Evolutionary conservation across 495 filamentous ascomycete species (phyloP).

Genomic region (Friedmanniomyces simplex): DNA sequence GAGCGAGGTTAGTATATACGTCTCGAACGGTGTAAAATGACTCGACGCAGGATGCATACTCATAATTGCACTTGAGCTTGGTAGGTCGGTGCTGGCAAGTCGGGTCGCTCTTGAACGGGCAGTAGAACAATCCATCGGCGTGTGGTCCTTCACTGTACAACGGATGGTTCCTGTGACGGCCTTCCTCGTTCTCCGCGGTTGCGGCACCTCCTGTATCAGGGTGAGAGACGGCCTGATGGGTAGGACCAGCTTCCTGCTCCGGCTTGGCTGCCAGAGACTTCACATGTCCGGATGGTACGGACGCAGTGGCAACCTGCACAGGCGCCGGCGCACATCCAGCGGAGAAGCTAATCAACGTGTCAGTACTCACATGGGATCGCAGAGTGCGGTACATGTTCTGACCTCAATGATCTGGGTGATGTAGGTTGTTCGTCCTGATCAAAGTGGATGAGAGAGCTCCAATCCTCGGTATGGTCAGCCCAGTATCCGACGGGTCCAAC

Average conservation of each 20-base stretch:
- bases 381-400: neutral
- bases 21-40: neutral
- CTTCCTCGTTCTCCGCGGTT: constrained; percentile 15
- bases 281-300: neutral
- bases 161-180: constrained; percentile 49
- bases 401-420: constrained; percentile 3
- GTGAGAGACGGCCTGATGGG: too few species aligned
- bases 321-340: neutral
- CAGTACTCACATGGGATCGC: neutral
- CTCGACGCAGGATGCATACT: constrained; percentile 49
- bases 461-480: constrained; percentile 10
- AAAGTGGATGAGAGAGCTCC: constrained; percentile 8
- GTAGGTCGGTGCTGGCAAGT: constrained; percentile 75
- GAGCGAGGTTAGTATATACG: neutral
- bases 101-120: constrained; percentile 60
- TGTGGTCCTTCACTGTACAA: constrained; percentile 63
- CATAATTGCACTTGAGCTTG: constrained; percentile 94
- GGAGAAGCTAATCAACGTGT: neutral
- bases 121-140: constrained; percentile 76
- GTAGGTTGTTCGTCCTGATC: constrained; percentile 1
- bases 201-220: neutral
- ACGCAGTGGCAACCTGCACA: neutral
- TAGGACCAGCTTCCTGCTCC: neutral
- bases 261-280: constrained; percentile 5
- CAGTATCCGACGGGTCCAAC: neutral